Conservation (phyloP, 129 eudicot genomes). For the Rutidosis leptorrhynchoides region DNA sequence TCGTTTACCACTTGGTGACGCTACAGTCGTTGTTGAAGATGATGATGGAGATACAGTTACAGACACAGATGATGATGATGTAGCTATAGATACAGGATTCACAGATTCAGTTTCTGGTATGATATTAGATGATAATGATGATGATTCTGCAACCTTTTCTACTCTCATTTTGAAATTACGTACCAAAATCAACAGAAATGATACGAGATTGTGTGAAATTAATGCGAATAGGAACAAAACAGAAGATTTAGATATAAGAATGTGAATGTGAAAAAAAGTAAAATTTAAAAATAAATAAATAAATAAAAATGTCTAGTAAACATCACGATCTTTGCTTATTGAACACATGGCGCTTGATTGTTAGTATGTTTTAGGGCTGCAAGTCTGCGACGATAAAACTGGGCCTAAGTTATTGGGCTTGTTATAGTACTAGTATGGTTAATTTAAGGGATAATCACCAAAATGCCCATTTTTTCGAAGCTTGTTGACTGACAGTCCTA, state of each 20-base stretch:
- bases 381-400: background rate
- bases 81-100: conserved; percentile 22
- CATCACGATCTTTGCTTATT: background rate
- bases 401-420: background rate
- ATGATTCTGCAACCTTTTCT: conserved; percentile 5
- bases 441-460: too few relatives aligned
- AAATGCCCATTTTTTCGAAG: too few relatives aligned
- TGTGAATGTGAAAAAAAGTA: too few relatives aligned
- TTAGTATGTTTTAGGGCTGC: background rate
- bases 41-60: conserved; percentile 38
- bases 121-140: conserved; percentile 7
- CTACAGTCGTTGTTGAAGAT: conserved; percentile 31
- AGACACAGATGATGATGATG: conserved; percentile 37
- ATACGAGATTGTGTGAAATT: background rate
- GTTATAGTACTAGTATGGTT: too few relatives aligned
- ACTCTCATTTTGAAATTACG: conserved; percentile 22
- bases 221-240: conserved; percentile 24
- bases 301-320: background rate
- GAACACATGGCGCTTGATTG: background rate
- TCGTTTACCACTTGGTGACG: conserved; percentile 67
- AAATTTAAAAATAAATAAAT: too few relatives aligned
- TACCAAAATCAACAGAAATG: conserved; percentile 7
- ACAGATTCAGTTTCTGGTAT: conserved; percentile 29
- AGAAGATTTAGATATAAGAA: conserved; percentile 17
- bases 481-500: too few relatives aligned